Evolutionary conservation across 1,139 yeast genomes (phyloP).

Genomic region (Scheffersomyces parashehatae): DNA sequence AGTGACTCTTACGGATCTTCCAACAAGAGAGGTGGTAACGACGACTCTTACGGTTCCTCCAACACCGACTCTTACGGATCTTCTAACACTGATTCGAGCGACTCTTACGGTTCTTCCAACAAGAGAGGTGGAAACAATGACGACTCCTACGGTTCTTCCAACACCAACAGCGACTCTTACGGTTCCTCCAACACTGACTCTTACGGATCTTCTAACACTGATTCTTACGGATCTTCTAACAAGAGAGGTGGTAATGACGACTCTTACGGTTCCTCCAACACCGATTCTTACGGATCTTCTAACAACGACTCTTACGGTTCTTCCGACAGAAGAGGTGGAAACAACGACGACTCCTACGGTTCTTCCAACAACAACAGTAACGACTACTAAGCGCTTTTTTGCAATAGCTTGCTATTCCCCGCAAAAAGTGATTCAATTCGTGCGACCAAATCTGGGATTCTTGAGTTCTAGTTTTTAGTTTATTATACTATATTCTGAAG

Average conservation of each 20-base stretch:
- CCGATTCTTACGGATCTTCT: constrained; percentile 15
- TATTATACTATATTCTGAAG: too few species aligned
- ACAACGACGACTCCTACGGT: constrained; percentile 7
- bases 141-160: constrained; percentile 14
- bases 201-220: constrained; percentile 13
- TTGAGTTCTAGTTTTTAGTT: too few species aligned
- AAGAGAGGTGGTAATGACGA: constrained; percentile 6
- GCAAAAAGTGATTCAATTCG: too few species aligned
- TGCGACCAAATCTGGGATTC: too few species aligned
- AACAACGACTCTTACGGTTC: constrained; percentile 13
- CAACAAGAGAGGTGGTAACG: constrained; percentile 4
- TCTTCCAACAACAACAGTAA: constrained; percentile 5
- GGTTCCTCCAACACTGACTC: constrained; percentile 7
- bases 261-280: constrained; percentile 6
- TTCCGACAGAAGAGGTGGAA: constrained; percentile 4
- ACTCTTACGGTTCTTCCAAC: constrained; percentile 12
- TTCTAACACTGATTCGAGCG: constrained; percentile 7
- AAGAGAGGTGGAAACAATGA: constrained; percentile 7
- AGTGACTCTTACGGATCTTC: constrained; percentile 10
- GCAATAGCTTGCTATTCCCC: too few species aligned
- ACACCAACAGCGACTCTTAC: constrained; percentile 8
- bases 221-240: constrained; percentile 7
- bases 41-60: constrained; percentile 9
- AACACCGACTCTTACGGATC: constrained; percentile 9
- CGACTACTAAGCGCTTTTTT: constrained; percentile 7